A percentile compares a stretch with the other conserved stretches of the same genome.
These are phyloP conservation scores for Cornus controversa DNA, from an alignment of 148 eudicot genomes.

Conservation along the genomic window DNA sequence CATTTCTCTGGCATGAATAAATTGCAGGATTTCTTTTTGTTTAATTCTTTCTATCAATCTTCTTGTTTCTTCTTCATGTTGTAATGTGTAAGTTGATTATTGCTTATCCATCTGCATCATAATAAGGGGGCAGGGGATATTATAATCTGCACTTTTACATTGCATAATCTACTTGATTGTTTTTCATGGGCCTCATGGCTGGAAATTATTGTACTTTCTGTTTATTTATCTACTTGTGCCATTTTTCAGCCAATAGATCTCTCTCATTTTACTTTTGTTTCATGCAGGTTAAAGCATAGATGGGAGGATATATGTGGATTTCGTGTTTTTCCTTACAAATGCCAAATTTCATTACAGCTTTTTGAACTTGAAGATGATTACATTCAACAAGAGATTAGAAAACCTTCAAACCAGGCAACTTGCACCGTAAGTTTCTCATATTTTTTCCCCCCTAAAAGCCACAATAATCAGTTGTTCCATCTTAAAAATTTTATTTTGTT, in stretches of 20 bases:
- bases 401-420: constrained; percentile 42
- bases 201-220: constrained; percentile 13
- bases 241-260: background rate
- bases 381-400: constrained; percentile 81
- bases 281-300: constrained; percentile 54
- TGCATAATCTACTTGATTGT: background rate
- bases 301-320: constrained; percentile 88
- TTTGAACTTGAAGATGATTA: constrained; percentile 82
- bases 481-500: too few relatives aligned
- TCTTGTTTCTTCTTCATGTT: too few relatives aligned
- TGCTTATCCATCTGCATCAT: background rate
- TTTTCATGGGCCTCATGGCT: background rate
- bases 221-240: constrained; percentile 1
- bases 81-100: background rate
- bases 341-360: constrained; percentile 70
- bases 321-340: constrained; percentile 75
- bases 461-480: background rate
- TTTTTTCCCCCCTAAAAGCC: background rate
- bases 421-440: constrained; percentile 53
- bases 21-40: too few relatives aligned
- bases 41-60: too few relatives aligned
- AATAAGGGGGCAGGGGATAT: background rate
- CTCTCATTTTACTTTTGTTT: constrained; percentile 16
- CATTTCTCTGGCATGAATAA: too few relatives aligned
- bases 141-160: background rate